A percentile compares a stretch with the other conserved stretches of the same genome.
phyloP scores from a whole-genome alignment of 1,139 yeast species.

The Kodamaea anthophila region DNA sequence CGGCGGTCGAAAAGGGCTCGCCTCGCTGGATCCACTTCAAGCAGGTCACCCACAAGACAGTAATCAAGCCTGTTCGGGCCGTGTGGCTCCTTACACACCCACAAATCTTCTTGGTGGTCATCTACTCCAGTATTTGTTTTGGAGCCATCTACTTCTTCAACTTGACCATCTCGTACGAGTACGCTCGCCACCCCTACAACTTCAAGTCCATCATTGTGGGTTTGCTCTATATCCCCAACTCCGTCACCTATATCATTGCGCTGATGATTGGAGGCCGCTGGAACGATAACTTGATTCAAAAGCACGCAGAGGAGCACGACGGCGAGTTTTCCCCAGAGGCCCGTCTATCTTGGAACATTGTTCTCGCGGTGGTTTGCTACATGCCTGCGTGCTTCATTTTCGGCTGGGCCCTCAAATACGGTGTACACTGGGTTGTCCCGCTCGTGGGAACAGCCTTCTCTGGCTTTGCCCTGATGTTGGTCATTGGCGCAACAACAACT shows the following conservation, averaged over 20 bases:
- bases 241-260: conserved; percentile 69
- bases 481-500: conserved; percentile 75
- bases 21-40: conserved; percentile 11
- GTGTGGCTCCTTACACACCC: conserved; percentile 56
- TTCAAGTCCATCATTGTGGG: conserved; percentile 66
- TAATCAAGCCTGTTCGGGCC: conserved; percentile 44
- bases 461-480: conserved; percentile 81
- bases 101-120: conserved; percentile 61
- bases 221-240: conserved; percentile 74
- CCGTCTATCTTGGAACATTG: conserved; percentile 69
- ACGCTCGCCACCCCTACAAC: conserved; percentile 61
- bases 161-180: conserved; percentile 63
- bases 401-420: conserved; percentile 74
- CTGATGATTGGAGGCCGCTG: conserved; percentile 74
- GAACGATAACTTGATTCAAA: conserved; percentile 58
- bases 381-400: conserved; percentile 66
- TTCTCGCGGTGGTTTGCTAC: conserved; percentile 53
- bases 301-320: conserved; percentile 50
- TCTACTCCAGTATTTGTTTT: conserved; percentile 63
- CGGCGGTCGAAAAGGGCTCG: not conserved
- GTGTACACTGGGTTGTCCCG: conserved; percentile 69
- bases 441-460: conserved; percentile 73
- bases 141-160: conserved; percentile 68
- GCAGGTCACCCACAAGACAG: conserved; percentile 32
- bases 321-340: conserved; percentile 73